Evolutionary conservation across 257 asterid species (phyloP), one percentile per base, ranked within the genome.

Genomic region (Capsicum pubescens): DNA sequence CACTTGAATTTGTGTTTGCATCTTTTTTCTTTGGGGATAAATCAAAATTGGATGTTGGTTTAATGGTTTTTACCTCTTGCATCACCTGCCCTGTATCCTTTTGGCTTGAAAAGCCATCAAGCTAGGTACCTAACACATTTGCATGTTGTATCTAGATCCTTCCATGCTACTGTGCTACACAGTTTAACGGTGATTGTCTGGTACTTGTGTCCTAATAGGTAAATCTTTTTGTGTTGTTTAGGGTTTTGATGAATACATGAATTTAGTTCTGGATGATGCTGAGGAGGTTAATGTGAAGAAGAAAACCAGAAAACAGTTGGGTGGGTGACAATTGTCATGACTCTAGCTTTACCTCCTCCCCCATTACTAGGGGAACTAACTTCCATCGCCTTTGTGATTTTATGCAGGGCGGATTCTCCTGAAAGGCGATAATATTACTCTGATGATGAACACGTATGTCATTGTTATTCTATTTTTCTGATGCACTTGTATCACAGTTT

Each of bases 231-330:
- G 8, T 32, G 14, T 21, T 50, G 46, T 21, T 50, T 52, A 76
- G 81, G 94, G 94, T 64, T 91, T 91, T 12, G 94, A 91, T 82
- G 94, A 91, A 84, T 91, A 91, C 89, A 91, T 91, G 92, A 90
- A 91, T 85, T 87, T 91, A 92, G 94, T 91, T 70, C 39, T 91
- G 86, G 94, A 91, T n/a, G 92, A 76, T 76, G 81, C 81, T 52
- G 81, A 76, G 64, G 81, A 76, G 54, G 81, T 76, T 15, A 76
- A 76, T 71, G 79, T 88, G 83, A 91, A 91, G 91, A 91, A 90
- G 88, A 91, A 90, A 52, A 85, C 32, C 84, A 85, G 90, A 86
- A 91, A 91, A 85, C 89, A 88, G 70, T 91, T 91, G 81, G 81
- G 81, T 76, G 15, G 48, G 81, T 76, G 44, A 76, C 79, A 9